phyloP scores from a whole-genome alignment of 140 eudicot species.

The Erigeron philadelphicus region DNA sequence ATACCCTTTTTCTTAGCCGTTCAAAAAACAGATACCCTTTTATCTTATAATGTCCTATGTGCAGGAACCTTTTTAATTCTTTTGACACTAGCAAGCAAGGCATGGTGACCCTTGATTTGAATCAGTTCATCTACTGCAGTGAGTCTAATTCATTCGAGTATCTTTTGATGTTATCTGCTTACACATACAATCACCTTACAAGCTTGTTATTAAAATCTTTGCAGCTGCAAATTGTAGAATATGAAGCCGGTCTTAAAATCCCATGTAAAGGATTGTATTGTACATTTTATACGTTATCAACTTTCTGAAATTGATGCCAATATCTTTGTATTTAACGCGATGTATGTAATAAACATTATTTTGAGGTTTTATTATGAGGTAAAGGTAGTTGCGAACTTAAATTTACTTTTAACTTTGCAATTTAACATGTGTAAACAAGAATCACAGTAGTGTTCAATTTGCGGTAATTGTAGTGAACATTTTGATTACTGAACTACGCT shows the following conservation, averaged over 20 bases:
- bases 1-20: neutral
- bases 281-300: neutral
- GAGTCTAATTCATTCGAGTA: slow-evolving; percentile 30
- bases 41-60: slow-evolving; percentile 21
- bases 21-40: too few species aligned
- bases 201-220: slow-evolving; percentile 17
- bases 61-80: slow-evolving; percentile 81
- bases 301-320: slow-evolving; percentile 9
- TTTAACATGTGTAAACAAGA: too few species aligned
- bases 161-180: slow-evolving; percentile 2
- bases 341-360: slow-evolving; percentile 2
- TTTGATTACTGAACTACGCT: too few species aligned
- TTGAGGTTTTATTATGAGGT: neutral
- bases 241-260: slow-evolving; percentile 28
- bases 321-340: slow-evolving; percentile 9
- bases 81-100: slow-evolving; percentile 91
- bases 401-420: neutral
- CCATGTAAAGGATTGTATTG: slow-evolving; percentile 8
- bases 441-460: too few species aligned
- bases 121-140: slow-evolving; percentile 87
- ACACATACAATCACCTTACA: neutral
- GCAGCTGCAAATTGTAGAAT: slow-evolving; percentile 84
- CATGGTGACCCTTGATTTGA: slow-evolving; percentile 86
- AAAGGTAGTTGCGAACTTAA: neutral
- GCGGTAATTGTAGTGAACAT: too few species aligned